phyloP scores from a whole-genome alignment of 2,329 filamentous ascomycete genomes.

The Pezicula neosporulosa region DNA sequence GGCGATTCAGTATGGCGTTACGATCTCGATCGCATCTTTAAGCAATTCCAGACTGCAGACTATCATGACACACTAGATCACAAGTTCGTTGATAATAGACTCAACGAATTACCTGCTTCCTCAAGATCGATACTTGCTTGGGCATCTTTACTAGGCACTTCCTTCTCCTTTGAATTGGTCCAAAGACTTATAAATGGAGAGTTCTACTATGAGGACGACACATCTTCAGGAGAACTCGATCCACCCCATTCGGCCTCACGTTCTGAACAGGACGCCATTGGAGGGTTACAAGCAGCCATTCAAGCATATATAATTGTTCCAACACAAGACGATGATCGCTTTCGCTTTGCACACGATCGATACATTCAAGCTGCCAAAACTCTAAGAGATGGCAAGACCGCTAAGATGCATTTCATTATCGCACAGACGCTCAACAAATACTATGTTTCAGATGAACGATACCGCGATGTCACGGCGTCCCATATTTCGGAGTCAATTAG shows the following conservation, averaged over 20 bases:
- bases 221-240: conserved; percentile 29
- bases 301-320: conserved; percentile 78
- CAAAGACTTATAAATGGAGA: conserved; percentile 74
- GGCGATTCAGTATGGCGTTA: conserved; percentile 78
- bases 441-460: conserved; percentile 54
- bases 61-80: conserved; percentile 79
- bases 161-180: conserved; percentile 80
- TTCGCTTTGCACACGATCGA: conserved; percentile 84
- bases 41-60: conserved; percentile 75
- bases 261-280: conserved; percentile 65
- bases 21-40: conserved; percentile 81
- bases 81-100: conserved; percentile 74
- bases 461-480: conserved; percentile 69
- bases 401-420: conserved; percentile 89
- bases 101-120: conserved; percentile 71
- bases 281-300: conserved; percentile 78
- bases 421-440: conserved; percentile 78
- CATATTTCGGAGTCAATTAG: conserved; percentile 78
- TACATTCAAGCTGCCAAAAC: conserved; percentile 73
- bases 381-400: conserved; percentile 64
- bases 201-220: conserved; percentile 52
- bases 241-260: conserved; percentile 35
- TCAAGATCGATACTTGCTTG: conserved; percentile 80
- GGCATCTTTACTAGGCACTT: conserved; percentile 78
- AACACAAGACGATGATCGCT: conserved; percentile 80